Conservation (phyloP, 202 grass and related monocot species). For the Sporobolus alterniflorus region DNA sequence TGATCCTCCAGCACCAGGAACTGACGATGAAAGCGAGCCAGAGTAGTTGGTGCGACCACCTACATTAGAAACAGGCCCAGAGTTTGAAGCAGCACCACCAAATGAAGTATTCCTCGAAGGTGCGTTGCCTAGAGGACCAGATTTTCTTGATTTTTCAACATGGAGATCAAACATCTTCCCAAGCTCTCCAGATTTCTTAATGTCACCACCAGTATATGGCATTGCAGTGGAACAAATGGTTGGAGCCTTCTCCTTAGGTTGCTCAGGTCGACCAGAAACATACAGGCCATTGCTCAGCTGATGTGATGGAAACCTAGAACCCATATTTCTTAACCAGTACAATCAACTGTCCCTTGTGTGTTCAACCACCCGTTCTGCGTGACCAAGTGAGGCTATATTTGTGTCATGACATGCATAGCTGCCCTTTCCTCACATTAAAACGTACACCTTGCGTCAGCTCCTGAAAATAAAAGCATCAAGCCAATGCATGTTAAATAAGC, state of each 20-base stretch:
- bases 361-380: not conserved
- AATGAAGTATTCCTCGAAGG: slow-evolving; percentile 64
- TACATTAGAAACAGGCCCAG: slow-evolving; percentile 65
- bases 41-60: slow-evolving; percentile 78
- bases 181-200: slow-evolving; percentile 96
- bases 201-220: slow-evolving; percentile 94
- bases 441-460: slow-evolving; percentile 36
- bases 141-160: slow-evolving; percentile 47
- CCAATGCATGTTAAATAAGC: not conserved
- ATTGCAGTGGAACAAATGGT: slow-evolving; percentile 78
- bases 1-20: slow-evolving; percentile 57
- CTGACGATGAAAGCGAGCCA: slow-evolving; percentile 65
- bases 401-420: slow-evolving; percentile 28
- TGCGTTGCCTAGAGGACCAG: slow-evolving; percentile 69
- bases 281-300: slow-evolving; percentile 97
- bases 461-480: slow-evolving; percentile 41
- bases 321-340: slow-evolving; percentile 58
- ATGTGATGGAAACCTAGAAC: slow-evolving; percentile 89
- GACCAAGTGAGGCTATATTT: slow-evolving; percentile 42
- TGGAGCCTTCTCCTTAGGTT: slow-evolving; percentile 84
- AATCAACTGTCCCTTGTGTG: slow-evolving; percentile 14
- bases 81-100: slow-evolving; percentile 50
- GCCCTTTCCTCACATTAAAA: slow-evolving; percentile 22
- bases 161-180: slow-evolving; percentile 97
- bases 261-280: slow-evolving; percentile 86